Percentiles rank a stretch among this genome's conserved stretches.
Conservation (phyloP, 768 basidiomycete genomes). For the Lepiota venenata region DNA sequence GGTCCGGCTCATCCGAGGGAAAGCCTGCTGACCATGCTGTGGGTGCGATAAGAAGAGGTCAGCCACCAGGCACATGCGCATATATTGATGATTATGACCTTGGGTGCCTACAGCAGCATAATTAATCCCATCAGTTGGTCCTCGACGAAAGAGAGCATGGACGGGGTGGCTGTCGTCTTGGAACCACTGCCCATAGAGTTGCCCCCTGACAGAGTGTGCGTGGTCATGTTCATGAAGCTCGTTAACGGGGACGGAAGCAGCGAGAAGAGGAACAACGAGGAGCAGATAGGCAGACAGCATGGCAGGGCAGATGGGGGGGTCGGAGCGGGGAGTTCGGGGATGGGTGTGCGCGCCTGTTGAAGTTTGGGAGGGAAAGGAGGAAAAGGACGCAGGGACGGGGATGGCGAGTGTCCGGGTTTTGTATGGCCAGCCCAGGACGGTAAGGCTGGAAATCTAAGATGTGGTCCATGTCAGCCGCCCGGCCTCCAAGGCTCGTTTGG, state of each 20-base stretch:
- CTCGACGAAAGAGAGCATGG: conserved; percentile 61
- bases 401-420: background rate
- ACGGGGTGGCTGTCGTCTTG: conserved; percentile 59
- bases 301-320: conserved; percentile 7
- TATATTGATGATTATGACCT: conserved; percentile 30
- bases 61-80: background rate
- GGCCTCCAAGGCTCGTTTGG: background rate
- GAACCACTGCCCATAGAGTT: conserved; percentile 51
- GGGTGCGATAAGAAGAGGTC: conserved; percentile 1
- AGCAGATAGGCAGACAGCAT: conserved; percentile 12
- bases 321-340: conserved; percentile 20
- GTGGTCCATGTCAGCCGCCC: background rate
- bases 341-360: conserved; percentile 7
- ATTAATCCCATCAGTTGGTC: conserved; percentile 38
- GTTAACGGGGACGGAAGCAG: conserved; percentile 6
- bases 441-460: background rate
- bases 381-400: conserved; percentile 1
- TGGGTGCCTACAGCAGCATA: conserved; percentile 60
- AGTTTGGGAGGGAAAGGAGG: conserved; percentile 1
- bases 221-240: conserved; percentile 26
- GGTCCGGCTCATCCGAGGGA: conserved; percentile 49
- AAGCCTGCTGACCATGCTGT: conserved; percentile 62
- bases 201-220: conserved; percentile 21
- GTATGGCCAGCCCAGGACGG: background rate
- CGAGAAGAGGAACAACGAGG: conserved; percentile 4